These are phyloP conservation scores for Trichoderma cornu-damae DNA, from an alignment of 2,329 filamentous ascomycete species.

Conservation along the genomic window DNA sequence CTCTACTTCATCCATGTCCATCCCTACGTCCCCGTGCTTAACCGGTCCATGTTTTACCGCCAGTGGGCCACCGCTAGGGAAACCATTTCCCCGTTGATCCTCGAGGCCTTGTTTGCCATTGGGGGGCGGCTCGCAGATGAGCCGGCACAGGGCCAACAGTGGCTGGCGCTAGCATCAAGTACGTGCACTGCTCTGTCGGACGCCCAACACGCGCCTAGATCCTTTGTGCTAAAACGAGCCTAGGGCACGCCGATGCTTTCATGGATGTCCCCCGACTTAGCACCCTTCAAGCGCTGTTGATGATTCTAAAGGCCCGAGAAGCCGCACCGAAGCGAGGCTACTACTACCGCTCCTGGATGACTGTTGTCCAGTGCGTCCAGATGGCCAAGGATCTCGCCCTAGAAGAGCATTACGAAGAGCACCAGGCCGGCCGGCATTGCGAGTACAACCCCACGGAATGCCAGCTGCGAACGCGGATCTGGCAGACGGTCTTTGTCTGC, in stretches of 20 bases:
- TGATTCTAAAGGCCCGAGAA: slow-evolving; percentile 86
- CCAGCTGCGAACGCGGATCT: slow-evolving; percentile 76
- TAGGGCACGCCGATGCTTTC: slow-evolving; percentile 86
- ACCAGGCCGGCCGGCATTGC: slow-evolving; percentile 67
- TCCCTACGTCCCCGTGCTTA: slow-evolving; percentile 85
- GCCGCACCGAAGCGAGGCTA: slow-evolving; percentile 90
- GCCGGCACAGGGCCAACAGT: slow-evolving; percentile 78
- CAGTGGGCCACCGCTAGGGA: slow-evolving; percentile 81
- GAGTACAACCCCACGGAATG: slow-evolving; percentile 68
- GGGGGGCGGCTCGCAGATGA: slow-evolving; percentile 79
- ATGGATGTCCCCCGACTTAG: slow-evolving; percentile 87
- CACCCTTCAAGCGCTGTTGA: slow-evolving; percentile 82
- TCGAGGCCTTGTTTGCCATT: slow-evolving; percentile 90
- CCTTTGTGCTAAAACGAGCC: neutral
- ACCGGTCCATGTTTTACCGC: slow-evolving; percentile 74
- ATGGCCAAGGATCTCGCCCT: slow-evolving; percentile 91
- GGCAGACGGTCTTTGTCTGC: slow-evolving; percentile 80
- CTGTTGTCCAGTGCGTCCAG: slow-evolving; percentile 81
- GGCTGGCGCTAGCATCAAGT: slow-evolving; percentile 87
- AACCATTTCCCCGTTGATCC: slow-evolving; percentile 80
- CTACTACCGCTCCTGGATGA: slow-evolving; percentile 97
- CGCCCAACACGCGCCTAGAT: too few relatives aligned
- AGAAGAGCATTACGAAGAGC: slow-evolving; percentile 77
- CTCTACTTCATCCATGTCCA: slow-evolving; percentile 89
- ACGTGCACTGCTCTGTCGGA: slow-evolving; percentile 27